Base-by-base conservation (phyloP, 352 stramenopile species). In the Globisporangium viniferum region DNA sequence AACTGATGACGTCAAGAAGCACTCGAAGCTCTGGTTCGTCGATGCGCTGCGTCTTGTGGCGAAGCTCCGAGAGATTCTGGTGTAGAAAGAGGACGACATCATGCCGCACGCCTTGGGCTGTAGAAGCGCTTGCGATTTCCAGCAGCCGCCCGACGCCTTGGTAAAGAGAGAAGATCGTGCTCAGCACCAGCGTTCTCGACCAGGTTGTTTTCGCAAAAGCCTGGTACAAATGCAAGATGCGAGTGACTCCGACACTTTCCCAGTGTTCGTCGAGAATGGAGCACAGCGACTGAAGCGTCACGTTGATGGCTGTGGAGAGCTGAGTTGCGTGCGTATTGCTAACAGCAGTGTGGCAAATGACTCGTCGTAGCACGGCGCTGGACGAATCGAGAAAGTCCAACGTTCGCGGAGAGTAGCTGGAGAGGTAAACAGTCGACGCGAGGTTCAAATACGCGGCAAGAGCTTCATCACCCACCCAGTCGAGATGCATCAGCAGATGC, bases 11-110 rank as follows among this genome's bases (percentile, higher is more conserved):
- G 18, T 64, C 61, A 14, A 79, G 48, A 71, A 79, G 65, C 1
- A 56, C 44, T 14, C 22, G 65, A 4, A 79, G 14, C n/a, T 79
- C 73, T 18, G 58, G 31, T 29, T 76, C 67, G 27, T 49, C 67
- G 61, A 76, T 68, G 24, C 70, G 70, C 22, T 79, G 70, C 0
- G 67, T 68, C 59, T 79, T 74, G 67, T 74, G 51, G 1, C 64
- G 73, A 65, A 73, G 65, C 14, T 74, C 70, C 12, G 62, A 49
- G 10, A 75, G 24, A 27, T 74, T 64, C n/a, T 75, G 49, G 55
- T 70, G 71, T 22, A 79, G 39, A 54, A 75, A 79, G 0, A 48
- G n/a, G 41, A 79, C 51, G n/a, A 73, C 64, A 18, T 66, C 27
- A 12, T 57, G 49, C 8, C 70, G 63, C 33, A 60, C 6, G 14